Evolutionary conservation across 2,329 filamentous ascomycete genomes (phyloP), one percentile per base, ranked within the genome.

Genomic region (Colletotrichum sp.): DNA sequence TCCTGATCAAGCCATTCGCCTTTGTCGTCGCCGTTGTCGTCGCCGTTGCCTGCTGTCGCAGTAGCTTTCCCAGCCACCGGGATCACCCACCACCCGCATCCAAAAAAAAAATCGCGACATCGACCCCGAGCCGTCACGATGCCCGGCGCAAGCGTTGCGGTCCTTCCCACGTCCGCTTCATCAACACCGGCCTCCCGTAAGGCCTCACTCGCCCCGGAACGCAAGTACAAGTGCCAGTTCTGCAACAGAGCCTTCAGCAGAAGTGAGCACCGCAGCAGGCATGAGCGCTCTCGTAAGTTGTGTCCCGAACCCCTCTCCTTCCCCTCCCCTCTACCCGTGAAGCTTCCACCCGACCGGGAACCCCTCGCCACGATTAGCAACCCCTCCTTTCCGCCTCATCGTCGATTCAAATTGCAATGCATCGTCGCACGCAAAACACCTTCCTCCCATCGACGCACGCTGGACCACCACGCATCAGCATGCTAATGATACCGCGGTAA

Each of bases 191-290:
- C 92, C 81, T 90, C 93, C 82, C 93, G 94, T 86, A 98, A 98
- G 87, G 87, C 93, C 79, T 90, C 94, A 77, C 88, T 93, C 81
- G 93, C 92, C 81, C 95, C 96, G 72, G 97, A 99, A 89, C 96
- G 98, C 90, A 98, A 98, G 88, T 99, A 99, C 92, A 98, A 99
- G 86, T 99, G 97, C 89, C 96, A 98, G 90, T 99, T 98, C 87
- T 99, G 97, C 89, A 96, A 96, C 87, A 92, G 97, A 86, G 97
- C 97, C 78, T 99, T 99, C 86, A 98, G 96, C 88, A 92, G 97
- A 85, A 98, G 96, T 86, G 97, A 99, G 87, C 97, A 99, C 86
- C 93, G 97, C 81, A 98, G 96, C 87, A 92, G 97, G 86, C 97
- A 99, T 87, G 97, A 99, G 88, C 92, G 97, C 88, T 98, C 96